A percentile compares a stretch with the other conserved stretches of the same genome.
phyloP scores from a whole-genome alignment of 441 rosid species.

The Eruca vesicaria region DNA sequence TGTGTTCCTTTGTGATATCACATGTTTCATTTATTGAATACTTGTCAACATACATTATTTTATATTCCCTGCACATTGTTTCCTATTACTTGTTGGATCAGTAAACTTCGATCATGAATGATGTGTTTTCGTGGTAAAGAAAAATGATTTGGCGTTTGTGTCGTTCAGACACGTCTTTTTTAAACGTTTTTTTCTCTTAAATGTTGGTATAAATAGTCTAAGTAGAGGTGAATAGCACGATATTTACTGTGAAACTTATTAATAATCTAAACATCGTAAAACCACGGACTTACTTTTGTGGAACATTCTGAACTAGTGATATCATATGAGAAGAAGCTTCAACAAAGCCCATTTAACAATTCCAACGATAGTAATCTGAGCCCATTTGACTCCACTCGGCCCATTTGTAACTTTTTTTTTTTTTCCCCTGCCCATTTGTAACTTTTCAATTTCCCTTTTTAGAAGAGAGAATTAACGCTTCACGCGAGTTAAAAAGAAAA shows the following conservation, averaged over 20 bases:
- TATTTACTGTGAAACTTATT: too few species aligned
- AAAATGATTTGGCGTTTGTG: too few species aligned
- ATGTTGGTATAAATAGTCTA: too few species aligned
- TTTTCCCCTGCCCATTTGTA: conserved; percentile 24
- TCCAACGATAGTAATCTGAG: background rate
- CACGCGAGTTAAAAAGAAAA: background rate
- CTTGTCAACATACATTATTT: too few species aligned
- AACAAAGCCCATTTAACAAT: background rate
- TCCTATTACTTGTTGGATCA: background rate
- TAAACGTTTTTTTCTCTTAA: too few species aligned
- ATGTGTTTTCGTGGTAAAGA: too few species aligned
- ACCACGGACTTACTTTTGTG: too few species aligned
- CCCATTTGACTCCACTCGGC: conserved; percentile 10
- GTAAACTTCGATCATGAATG: too few species aligned
- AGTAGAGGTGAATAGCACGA: too few species aligned
- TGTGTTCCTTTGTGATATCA: background rate
- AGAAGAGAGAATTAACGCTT: background rate
- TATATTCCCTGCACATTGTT: too few species aligned
- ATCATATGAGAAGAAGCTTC: background rate
- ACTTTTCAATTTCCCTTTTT: background rate
- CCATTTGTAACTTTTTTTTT: background rate
- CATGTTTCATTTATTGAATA: conserved; percentile 7
- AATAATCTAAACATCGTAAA: too few species aligned
- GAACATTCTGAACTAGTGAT: background rate
- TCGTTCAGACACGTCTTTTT: too few species aligned